A percentile compares a stretch with the other conserved stretches of the same genome.
Evolutionary conservation across 2,329 filamentous ascomycete genomes (phyloP).

Genomic region (Scortechinia acanthostroma): DNA sequence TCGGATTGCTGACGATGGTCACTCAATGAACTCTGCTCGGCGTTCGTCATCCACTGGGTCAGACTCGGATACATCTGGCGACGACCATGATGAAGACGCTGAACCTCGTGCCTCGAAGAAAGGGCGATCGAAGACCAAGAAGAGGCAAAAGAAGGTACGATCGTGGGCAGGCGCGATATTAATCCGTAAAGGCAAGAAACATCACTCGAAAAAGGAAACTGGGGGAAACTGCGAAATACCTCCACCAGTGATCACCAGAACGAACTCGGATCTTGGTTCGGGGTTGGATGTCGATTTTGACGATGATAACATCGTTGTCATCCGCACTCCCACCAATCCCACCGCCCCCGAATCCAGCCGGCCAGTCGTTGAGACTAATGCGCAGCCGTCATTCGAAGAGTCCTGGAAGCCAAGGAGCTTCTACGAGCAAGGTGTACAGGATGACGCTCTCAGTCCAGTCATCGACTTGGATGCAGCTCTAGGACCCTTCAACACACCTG

Average conservation of each 20-base stretch:
- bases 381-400: conserved; percentile 17
- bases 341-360: conserved; percentile 3
- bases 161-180: background rate
- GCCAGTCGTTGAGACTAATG: background rate
- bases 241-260: conserved; percentile 17
- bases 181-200: background rate
- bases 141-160: conserved; percentile 2
- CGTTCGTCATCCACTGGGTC: background rate
- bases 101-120: background rate
- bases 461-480: conserved; percentile 60
- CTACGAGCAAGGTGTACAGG: conserved; percentile 25
- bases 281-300: conserved; percentile 35
- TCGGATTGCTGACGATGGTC: background rate
- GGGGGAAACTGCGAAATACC: background rate
- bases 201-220: background rate
- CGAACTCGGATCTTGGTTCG: conserved; percentile 27
- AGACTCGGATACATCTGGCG: background rate
- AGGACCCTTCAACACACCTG: conserved; percentile 48
- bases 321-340: conserved; percentile 22
- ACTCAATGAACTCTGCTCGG: background rate
- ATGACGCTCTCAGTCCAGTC: conserved; percentile 37
- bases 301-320: conserved; percentile 35
- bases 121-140: background rate
- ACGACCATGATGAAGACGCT: background rate
- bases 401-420: conserved; percentile 32